Conservation (phyloP, 371 early-diverging fungal species). For the Apophysomyces ossiformis region DNA sequence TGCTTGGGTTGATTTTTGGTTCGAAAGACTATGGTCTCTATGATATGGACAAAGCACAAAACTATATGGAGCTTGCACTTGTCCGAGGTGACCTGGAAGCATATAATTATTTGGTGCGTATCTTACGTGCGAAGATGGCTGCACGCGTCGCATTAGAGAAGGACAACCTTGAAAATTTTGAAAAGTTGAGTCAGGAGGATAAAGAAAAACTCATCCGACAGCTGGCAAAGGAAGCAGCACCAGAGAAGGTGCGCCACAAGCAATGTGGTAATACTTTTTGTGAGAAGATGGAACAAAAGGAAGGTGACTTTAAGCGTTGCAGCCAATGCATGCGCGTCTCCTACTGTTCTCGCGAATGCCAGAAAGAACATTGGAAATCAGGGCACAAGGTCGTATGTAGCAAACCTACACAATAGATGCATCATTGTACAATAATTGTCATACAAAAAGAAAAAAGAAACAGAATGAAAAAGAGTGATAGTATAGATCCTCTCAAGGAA, state of each 20-base stretch:
- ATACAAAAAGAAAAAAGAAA: too few species aligned
- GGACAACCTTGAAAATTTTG: constrained; percentile 46
- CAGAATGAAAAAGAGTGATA: too few species aligned
- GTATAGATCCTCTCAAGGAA: too few species aligned
- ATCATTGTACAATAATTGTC: too few species aligned
- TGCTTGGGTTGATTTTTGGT: constrained; percentile 64
- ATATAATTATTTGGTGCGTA: constrained; percentile 55
- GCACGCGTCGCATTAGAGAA: constrained; percentile 53
- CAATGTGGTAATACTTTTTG: constrained; percentile 53
- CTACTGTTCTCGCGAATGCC: constrained; percentile 66
- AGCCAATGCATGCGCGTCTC: constrained; percentile 59
- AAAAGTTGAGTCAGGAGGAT: constrained; percentile 37
- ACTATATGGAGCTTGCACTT: constrained; percentile 61
- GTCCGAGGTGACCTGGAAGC: constrained; percentile 60
- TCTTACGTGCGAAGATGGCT: constrained; percentile 57
- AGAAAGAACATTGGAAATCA: constrained; percentile 66
- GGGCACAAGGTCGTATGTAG: constrained; percentile 61
- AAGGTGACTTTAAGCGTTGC: constrained; percentile 61
- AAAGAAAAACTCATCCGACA: constrained; percentile 49
- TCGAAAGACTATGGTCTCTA: constrained; percentile 63
- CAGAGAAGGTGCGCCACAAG: constrained; percentile 40
- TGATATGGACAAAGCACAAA: constrained; percentile 64
- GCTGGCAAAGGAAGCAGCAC: constrained; percentile 46
- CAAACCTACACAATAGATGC: neutral
- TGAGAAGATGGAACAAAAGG: constrained; percentile 54